phyloP scores from a whole-genome alignment of 23 red algal genomes.

The Agarophyton chilense region DNA sequence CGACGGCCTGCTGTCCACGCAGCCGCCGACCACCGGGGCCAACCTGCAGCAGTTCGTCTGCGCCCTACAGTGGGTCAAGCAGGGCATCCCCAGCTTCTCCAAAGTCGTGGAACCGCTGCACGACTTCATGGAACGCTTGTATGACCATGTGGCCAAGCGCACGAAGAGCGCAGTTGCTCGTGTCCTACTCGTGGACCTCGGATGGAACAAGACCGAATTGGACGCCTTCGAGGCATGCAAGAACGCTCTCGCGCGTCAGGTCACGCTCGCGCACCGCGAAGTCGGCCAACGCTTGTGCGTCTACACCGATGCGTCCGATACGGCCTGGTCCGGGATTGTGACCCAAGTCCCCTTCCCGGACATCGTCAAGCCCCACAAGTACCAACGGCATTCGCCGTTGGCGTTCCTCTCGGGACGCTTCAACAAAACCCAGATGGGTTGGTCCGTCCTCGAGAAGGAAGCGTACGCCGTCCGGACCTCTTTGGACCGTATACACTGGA shows the following conservation, averaged over 20 bases:
- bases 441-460: slow-evolving; percentile 47
- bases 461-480: slow-evolving; percentile 17
- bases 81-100: slow-evolving; percentile 41
- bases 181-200: background rate
- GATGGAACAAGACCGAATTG: slow-evolving; percentile 9
- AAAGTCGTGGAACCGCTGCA: slow-evolving; percentile 27
- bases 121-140: slow-evolving; percentile 57
- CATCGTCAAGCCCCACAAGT: background rate
- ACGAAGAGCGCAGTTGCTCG: slow-evolving; percentile 29
- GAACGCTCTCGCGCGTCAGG: slow-evolving; percentile 21
- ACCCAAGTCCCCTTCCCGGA: slow-evolving; percentile 34
- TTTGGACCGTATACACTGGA: slow-evolving; percentile 33
- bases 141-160: slow-evolving; percentile 35
- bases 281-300: slow-evolving; percentile 32
- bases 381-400: slow-evolving; percentile 10
- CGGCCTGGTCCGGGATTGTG: slow-evolving; percentile 29
- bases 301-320: slow-evolving; percentile 54
- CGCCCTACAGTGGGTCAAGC: slow-evolving; percentile 64
- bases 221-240: slow-evolving; percentile 39
- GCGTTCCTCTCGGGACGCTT: slow-evolving; percentile 23
- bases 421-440: slow-evolving; percentile 53
- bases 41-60: slow-evolving; percentile 50
- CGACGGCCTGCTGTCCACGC: slow-evolving; percentile 17
- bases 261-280: slow-evolving; percentile 30
- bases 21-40: slow-evolving; percentile 36